phyloP scores from a whole-genome alignment of 345 rosid genomes.

The Pistacia atlantica region DNA sequence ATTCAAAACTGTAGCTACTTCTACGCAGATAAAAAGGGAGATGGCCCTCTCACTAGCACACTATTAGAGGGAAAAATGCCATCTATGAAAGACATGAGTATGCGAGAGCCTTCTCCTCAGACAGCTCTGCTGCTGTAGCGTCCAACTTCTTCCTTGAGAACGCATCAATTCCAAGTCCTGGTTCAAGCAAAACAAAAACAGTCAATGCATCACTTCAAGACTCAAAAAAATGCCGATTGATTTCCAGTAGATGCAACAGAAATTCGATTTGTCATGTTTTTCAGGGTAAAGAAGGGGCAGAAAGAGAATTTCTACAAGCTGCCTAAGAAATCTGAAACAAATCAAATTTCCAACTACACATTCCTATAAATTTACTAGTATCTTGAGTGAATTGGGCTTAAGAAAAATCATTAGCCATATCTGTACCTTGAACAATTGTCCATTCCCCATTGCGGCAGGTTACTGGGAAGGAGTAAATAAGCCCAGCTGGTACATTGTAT shows the following conservation, averaged over 20 bases:
- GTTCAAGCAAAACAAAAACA: not conserved
- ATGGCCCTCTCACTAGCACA: conserved; percentile 7
- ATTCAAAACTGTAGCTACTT: conserved; percentile 35
- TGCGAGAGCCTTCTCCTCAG: conserved; percentile 93
- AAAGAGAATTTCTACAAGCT: too few species aligned
- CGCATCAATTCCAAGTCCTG: conserved; percentile 85
- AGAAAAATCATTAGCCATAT: not conserved
- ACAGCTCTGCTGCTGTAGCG: conserved; percentile 78
- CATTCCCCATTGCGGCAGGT: conserved; percentile 88
- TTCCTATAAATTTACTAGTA: not conserved
- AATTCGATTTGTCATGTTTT: too few species aligned
- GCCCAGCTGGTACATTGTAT: conserved; percentile 91
- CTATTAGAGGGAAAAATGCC: not conserved
- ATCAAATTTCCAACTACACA: not conserved
- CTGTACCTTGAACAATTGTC: conserved; percentile 87
- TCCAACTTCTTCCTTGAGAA: conserved; percentile 97
- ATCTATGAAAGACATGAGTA: conserved; percentile 87
- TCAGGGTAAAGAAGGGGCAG: too few species aligned
- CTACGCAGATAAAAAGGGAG: not conserved
- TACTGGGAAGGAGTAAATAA: conserved; percentile 95
- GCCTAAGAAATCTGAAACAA: not conserved
- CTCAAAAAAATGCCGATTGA: not conserved
- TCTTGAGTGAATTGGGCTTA: too few species aligned
- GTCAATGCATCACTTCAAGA: not conserved
- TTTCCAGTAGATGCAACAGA: not conserved